Conservation (phyloP, 2,329 filamentous ascomycete genomes). For the Stachybotrys echinatus region DNA sequence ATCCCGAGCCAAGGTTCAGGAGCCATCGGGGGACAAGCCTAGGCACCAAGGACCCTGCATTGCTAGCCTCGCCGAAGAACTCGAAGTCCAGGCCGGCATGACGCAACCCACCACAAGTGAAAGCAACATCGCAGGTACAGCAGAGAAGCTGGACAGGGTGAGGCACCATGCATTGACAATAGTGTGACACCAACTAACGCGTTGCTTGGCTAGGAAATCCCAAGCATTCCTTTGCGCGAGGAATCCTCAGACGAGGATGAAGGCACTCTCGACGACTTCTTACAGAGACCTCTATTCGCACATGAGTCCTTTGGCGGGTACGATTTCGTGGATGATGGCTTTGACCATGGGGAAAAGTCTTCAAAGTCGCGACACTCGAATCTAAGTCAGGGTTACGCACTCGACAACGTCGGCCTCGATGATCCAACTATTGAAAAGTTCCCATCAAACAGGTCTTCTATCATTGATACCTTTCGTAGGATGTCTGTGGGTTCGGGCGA, state of each 20-base stretch:
- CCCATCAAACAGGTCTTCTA: constrained; percentile 37
- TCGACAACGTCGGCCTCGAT: constrained; percentile 27
- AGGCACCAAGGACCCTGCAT: not conserved
- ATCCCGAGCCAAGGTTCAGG: not conserved
- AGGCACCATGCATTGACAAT: constrained; percentile 2
- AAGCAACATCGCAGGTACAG: constrained; percentile 33
- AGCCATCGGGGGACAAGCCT: not conserved
- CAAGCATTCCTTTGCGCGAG: not conserved
- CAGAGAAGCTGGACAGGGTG: constrained; percentile 30
- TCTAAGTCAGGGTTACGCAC: constrained; percentile 10
- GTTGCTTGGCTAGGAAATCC: not conserved
- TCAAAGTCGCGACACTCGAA: constrained; percentile 11
- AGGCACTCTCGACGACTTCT: constrained; percentile 11
- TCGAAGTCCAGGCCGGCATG: constrained; percentile 1
- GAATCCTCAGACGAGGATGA: constrained; percentile 1
- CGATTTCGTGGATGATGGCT: constrained; percentile 25
- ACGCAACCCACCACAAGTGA: constrained; percentile 31
- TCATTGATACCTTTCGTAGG: constrained; percentile 39
- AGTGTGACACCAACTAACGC: not conserved
- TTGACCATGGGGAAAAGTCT: constrained; percentile 18
- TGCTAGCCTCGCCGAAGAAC: not conserved
- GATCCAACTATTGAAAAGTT: constrained; percentile 45
- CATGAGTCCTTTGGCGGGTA: constrained; percentile 41
- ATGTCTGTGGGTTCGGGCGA: constrained; percentile 38
- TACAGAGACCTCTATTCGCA: constrained; percentile 36